Evolutionary conservation across 2,329 filamentous ascomycete species (phyloP).

Genomic region (Epichloe sylvatica): DNA sequence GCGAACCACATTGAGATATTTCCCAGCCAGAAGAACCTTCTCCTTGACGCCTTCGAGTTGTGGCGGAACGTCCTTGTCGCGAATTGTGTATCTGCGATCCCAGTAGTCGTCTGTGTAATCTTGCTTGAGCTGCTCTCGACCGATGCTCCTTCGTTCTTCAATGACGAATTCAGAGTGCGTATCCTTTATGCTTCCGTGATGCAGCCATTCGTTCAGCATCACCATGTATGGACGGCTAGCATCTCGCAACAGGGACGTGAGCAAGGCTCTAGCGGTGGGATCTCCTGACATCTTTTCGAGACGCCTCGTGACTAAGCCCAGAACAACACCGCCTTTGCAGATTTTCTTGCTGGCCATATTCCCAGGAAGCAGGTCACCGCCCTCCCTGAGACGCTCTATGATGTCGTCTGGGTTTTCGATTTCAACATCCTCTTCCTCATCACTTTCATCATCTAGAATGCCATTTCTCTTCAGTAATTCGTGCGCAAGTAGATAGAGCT

Average conservation of each 20-base stretch:
- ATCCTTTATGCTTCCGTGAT: constrained; percentile 89
- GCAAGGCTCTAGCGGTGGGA: constrained; percentile 66
- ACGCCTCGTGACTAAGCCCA: constrained; percentile 72
- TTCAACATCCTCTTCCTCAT: constrained; percentile 54
- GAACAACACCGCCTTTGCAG: constrained; percentile 92
- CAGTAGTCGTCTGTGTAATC: constrained; percentile 99
- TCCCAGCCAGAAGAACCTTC: constrained; percentile 87
- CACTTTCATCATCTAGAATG: constrained; percentile 66
- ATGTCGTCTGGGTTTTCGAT: constrained; percentile 84
- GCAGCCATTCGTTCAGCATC: constrained; percentile 98
- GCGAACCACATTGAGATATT: constrained; percentile 93
- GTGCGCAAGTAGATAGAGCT: constrained; percentile 75
- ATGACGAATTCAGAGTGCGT: constrained; percentile 88
- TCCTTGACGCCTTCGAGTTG: constrained; percentile 85
- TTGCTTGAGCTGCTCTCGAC: constrained; percentile 76
- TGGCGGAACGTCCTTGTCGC: constrained; percentile 79
- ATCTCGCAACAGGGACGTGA: constrained; percentile 73
- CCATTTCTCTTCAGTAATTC: constrained; percentile 82
- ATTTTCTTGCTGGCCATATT: constrained; percentile 78
- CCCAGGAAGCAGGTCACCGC: constrained; percentile 65
- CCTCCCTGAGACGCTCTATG: constrained; percentile 75
- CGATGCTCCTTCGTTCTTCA: constrained; percentile 91
- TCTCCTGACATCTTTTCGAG: constrained; percentile 87
- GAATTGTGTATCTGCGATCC: constrained; percentile 93
- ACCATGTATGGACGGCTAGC: constrained; percentile 90